Evolutionary conservation across 2,329 filamentous ascomycete genomes (phyloP).

Genomic region (Xylaria sp.): DNA sequence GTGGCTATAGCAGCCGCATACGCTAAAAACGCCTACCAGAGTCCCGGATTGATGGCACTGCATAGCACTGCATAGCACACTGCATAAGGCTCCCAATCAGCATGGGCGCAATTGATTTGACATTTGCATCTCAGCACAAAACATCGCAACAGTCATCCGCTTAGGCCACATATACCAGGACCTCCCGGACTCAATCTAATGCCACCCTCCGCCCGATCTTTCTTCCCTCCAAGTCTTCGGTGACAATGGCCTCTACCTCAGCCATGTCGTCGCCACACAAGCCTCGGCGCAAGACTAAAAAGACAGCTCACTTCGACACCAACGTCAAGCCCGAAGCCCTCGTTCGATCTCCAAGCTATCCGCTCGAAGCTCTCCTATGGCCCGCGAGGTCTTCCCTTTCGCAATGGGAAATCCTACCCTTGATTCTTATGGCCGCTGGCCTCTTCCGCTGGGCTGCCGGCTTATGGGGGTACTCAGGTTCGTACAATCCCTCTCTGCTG

Average conservation of each 20-base stretch:
- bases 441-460: constrained; percentile 92
- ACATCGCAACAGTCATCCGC: neutral
- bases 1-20: too few relatives aligned
- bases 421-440: constrained; percentile 87
- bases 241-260: constrained; percentile 55
- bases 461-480: constrained; percentile 94
- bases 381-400: constrained; percentile 82
- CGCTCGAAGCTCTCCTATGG: constrained; percentile 93
- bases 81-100: neutral
- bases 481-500: constrained; percentile 8
- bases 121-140: neutral
- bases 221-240: constrained; percentile 27
- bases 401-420: constrained; percentile 89
- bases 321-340: constrained; percentile 50
- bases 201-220: constrained; percentile 26
- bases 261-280: constrained; percentile 61
- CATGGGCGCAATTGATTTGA: neutral
- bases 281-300: constrained; percentile 63
- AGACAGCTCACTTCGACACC: constrained; percentile 50
- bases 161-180: neutral
- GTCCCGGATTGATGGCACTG: too few relatives aligned
- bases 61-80: too few relatives aligned
- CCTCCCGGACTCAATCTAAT: neutral
- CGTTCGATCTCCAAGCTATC: constrained; percentile 74
- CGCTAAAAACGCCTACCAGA: too few relatives aligned